Base-by-base conservation (phyloP, 1,139 yeast species). In the Saccharomyces hybrid region DNA sequence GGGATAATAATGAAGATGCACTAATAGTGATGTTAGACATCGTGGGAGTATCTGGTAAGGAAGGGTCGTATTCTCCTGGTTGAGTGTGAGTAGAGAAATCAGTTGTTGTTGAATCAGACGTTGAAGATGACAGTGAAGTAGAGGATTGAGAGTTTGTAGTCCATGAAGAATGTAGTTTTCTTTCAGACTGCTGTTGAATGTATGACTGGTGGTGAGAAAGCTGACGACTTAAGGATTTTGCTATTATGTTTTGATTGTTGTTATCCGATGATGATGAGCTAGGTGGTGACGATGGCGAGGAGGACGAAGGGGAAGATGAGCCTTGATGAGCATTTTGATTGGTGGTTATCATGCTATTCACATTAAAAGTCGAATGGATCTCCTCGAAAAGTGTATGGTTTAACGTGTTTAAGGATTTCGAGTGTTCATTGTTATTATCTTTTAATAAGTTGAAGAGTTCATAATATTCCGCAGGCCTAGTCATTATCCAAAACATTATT, bases 401-500 rank as follows among this genome's bases (percentile, higher is more conserved):
- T 3, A 50, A 52, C 14, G 31, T 14, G 26, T 46, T 29, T 0
- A 58, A 16, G 13, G 54, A 25, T 32, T 49, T 52, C 4, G 50
- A 34, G 11, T 27, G 29, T 38, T 51, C 52, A 11, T 49, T 34
- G 28, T 52, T 26, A 48, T 54, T 38, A 23, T 51, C 42, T 23
- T 51, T 51, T 16, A 58, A 42, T 3, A 54, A 46, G n/a, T 48
- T 32, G 28, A 52, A 52, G 5, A 64, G 38, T 9, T 52, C 53
- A 16, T 58, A 47, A 48, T 63, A 67, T 47, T 68, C 69, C 25
- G 52, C 51, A 6, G 70, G 68, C 47, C 71, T 56, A 6, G 70
- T 60, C 62, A 68, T 60, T 27, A 68, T 61, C 72, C 72, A 68
- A 48, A 61, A 62, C 51, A 60, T 58, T 8, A 67, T 51, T 1